Evolutionary conservation across 2,329 filamentous ascomycete species (phyloP).

Genomic region (Beauveria scarabaeidicola): DNA sequence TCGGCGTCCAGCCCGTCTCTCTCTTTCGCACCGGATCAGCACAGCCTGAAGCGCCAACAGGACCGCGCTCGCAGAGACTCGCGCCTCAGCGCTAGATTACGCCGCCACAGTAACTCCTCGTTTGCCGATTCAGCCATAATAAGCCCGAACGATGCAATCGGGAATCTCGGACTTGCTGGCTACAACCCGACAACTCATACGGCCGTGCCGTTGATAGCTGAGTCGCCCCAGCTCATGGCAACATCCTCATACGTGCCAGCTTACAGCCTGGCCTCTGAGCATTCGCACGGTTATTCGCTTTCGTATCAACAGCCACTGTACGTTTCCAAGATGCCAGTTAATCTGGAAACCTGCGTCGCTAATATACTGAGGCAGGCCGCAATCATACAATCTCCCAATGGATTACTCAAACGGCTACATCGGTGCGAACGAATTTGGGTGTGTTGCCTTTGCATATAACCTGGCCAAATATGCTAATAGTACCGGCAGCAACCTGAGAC

Average conservation of each 20-base stretch:
- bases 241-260: constrained; percentile 38
- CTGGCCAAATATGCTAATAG: neutral
- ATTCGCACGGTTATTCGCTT: constrained; percentile 27
- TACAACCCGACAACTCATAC: constrained; percentile 41
- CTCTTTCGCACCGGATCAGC: constrained; percentile 49
- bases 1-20: constrained; percentile 48
- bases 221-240: constrained; percentile 37
- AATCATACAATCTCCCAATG: constrained; percentile 34
- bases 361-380: neutral
- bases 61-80: constrained; percentile 51
- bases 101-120: constrained; percentile 41
- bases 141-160: constrained; percentile 30
- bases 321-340: constrained; percentile 11
- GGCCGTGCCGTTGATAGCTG: constrained; percentile 42
- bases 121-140: constrained; percentile 29
- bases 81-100: constrained; percentile 43
- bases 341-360: neutral
- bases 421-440: constrained; percentile 4
- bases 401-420: constrained; percentile 28
- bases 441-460: neutral
- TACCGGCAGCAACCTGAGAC: neutral
- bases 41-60: constrained; percentile 52
- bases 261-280: constrained; percentile 40
- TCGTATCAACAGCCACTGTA: constrained; percentile 30
- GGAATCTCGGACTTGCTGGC: constrained; percentile 36